phyloP scores from a whole-genome alignment of 345 rosid genomes.

The Rubroshorea leprosula region DNA sequence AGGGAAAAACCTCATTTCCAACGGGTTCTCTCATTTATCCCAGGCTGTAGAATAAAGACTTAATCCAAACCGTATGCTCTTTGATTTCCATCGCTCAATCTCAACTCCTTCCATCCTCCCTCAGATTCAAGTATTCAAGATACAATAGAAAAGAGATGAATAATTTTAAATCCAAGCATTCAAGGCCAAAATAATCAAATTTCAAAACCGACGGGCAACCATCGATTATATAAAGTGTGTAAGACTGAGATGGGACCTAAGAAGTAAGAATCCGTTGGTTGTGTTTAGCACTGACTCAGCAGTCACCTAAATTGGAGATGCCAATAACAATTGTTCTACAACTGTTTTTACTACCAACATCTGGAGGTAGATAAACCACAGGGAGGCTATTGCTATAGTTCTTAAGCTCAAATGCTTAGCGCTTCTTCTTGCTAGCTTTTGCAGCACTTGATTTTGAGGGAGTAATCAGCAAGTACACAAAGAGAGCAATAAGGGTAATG shows the following conservation, averaged over 20 bases:
- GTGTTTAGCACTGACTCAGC: constrained; percentile 5
- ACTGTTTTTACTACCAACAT: not conserved
- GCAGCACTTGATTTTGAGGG: constrained; percentile 68
- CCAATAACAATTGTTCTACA: constrained; percentile 7
- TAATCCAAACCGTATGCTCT: too few species aligned
- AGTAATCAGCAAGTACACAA: constrained; percentile 51
- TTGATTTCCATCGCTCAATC: too few species aligned
- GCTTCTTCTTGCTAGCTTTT: constrained; percentile 85
- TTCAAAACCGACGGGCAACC: not conserved
- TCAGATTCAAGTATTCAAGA: too few species aligned
- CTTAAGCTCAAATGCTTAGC: constrained; percentile 18
- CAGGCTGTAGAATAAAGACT: too few species aligned
- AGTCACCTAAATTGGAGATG: not conserved
- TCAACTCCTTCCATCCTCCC: too few species aligned
- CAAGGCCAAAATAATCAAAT: too few species aligned
- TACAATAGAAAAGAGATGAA: not conserved
- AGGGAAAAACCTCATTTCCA: too few species aligned
- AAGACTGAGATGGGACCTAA: not conserved
- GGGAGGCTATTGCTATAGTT: constrained; percentile 1
- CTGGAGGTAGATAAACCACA: not conserved
- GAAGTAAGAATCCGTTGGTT: too few species aligned
- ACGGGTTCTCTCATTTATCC: too few species aligned
- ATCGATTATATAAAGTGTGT: not conserved
- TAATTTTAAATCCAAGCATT: too few species aligned
- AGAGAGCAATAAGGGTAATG: constrained; percentile 59